Conservation (phyloP, 2,329 filamentous ascomycete species). For the Tolypocladium cylindrosporum region DNA sequence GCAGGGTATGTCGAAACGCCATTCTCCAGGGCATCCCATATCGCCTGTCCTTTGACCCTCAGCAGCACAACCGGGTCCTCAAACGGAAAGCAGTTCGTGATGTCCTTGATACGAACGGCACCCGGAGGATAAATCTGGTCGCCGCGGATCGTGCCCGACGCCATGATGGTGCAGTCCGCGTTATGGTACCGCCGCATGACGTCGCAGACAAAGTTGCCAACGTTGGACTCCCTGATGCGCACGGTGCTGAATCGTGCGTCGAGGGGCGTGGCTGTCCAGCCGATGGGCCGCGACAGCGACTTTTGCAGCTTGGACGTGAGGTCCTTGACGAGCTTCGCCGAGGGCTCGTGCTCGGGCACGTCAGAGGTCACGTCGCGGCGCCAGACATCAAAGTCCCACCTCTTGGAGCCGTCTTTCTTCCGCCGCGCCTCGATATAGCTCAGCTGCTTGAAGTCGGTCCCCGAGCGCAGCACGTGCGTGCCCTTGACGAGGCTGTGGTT, state of each 20-base stretch:
- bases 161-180: conserved; percentile 77
- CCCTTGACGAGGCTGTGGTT: conserved; percentile 67
- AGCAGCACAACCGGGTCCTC: conserved; percentile 82
- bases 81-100: conserved; percentile 87
- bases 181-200: conserved; percentile 77
- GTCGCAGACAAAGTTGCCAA: conserved; percentile 87
- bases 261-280: conserved; percentile 71
- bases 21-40: conserved; percentile 77
- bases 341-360: conserved; percentile 53
- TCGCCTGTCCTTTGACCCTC: conserved; percentile 57
- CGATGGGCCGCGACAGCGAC: conserved; percentile 72
- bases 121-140: conserved; percentile 84
- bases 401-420: conserved; percentile 29
- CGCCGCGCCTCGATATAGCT: conserved; percentile 75
- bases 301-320: conserved; percentile 64
- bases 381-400: conserved; percentile 72
- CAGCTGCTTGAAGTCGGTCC: conserved; percentile 85
- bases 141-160: conserved; percentile 73
- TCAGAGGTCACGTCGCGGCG: conserved; percentile 63
- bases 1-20: conserved; percentile 72
- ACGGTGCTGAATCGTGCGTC: conserved; percentile 84
- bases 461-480: conserved; percentile 76
- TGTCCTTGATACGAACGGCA: conserved; percentile 64
- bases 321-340: conserved; percentile 52
- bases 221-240: conserved; percentile 65